Conservation (phyloP, 2,329 filamentous ascomycete species). For the Penicillium janthinellum region DNA sequence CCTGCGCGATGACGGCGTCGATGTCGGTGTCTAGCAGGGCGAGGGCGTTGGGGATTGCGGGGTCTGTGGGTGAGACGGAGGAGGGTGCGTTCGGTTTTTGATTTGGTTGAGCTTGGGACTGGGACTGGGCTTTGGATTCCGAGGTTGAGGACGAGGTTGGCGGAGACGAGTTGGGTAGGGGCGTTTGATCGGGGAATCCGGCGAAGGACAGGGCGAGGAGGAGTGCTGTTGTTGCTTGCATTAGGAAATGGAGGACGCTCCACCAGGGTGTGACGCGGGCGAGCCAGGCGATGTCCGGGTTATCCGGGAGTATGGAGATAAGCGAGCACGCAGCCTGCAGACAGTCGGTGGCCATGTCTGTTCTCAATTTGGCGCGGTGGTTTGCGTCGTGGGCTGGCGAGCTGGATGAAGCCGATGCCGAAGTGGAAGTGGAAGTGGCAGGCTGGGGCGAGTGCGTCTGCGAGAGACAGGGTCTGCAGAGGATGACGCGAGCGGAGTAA, state of each 20-base stretch:
- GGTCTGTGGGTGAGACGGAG: background rate
- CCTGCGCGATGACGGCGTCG: slow-evolving; percentile 26
- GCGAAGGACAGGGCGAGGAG: slow-evolving; percentile 41
- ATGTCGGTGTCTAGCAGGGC: slow-evolving; percentile 28
- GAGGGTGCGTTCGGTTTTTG: background rate
- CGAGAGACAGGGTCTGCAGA: slow-evolving; percentile 47
- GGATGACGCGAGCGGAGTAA: slow-evolving; percentile 44
- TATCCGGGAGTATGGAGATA: slow-evolving; percentile 42
- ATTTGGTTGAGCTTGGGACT: background rate
- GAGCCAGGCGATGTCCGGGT: slow-evolving; percentile 38
- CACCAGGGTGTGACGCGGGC: slow-evolving; percentile 44
- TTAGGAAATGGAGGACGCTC: slow-evolving; percentile 46
- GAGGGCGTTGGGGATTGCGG: background rate
- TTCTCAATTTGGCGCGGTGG: slow-evolving; percentile 14
- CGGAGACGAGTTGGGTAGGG: background rate
- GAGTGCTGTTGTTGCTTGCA: slow-evolving; percentile 46
- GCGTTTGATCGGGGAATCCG: background rate
- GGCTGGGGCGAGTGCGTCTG: slow-evolving; percentile 24
- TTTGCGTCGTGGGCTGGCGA: background rate
- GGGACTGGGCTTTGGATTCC: background rate
- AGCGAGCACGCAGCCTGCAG: slow-evolving; percentile 42
- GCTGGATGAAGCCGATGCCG: background rate
- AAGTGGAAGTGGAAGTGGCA: background rate
- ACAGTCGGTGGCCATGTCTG: slow-evolving; percentile 37
- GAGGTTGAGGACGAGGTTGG: background rate